phyloP scores from a whole-genome alignment of 2,329 filamentous ascomycete species.

The Metarhizium brunneum region DNA sequence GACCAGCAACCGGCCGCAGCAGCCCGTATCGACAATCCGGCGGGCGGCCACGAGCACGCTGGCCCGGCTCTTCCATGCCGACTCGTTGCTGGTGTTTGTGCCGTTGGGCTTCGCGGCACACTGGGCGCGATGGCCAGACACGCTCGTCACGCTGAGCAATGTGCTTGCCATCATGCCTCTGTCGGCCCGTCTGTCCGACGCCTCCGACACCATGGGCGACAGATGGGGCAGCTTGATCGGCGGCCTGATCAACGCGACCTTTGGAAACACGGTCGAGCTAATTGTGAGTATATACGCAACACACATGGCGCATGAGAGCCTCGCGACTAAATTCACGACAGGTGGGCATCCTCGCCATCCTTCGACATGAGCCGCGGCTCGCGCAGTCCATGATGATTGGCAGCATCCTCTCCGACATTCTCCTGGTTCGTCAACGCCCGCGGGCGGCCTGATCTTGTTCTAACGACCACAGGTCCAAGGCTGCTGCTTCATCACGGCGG shows the following conservation, averaged over 20 bases:
- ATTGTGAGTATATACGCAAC: constrained; percentile 4
- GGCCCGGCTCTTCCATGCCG: background rate
- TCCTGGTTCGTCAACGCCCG: constrained; percentile 3
- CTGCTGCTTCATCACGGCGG: constrained; percentile 9
- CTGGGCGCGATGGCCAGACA: constrained; percentile 3
- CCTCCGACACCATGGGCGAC: constrained; percentile 8
- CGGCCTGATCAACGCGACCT: constrained; percentile 10
- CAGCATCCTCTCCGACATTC: constrained; percentile 11
- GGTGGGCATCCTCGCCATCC: constrained; percentile 9
- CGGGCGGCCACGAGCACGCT: background rate
- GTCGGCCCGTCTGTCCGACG: constrained; percentile 8
- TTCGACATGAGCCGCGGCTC: constrained; percentile 7
- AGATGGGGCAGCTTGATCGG: constrained; percentile 8
- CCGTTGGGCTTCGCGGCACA: constrained; percentile 7
- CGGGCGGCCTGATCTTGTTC: background rate
- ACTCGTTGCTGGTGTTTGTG: constrained; percentile 5
- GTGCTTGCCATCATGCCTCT: constrained; percentile 10
- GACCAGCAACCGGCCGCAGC: background rate
- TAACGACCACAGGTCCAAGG: constrained; percentile 7
- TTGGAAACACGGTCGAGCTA: constrained; percentile 10
- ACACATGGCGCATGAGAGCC: background rate
- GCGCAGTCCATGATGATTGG: constrained; percentile 11
- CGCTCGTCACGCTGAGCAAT: constrained; percentile 5
- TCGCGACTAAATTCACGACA: background rate
- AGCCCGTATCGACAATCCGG: background rate